Evolutionary conservation across 352 stramenopile genomes (phyloP).

Genomic region (Globisporangium cederbergense): DNA sequence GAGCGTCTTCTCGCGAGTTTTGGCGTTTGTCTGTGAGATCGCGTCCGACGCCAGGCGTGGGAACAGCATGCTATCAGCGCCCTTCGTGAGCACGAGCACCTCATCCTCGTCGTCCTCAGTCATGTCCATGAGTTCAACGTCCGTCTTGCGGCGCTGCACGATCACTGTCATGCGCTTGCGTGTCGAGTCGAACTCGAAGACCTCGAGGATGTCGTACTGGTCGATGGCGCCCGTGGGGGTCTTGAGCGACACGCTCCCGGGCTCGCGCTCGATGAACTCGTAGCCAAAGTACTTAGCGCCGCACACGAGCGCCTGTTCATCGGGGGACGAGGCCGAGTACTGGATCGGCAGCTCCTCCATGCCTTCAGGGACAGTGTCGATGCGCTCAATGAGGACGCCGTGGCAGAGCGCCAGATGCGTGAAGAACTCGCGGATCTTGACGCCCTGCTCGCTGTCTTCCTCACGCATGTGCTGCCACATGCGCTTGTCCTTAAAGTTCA

Average conservation of each 20-base stretch:
- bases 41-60: conserved; percentile 44
- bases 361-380: conserved; percentile 49
- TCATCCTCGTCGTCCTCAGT: conserved; percentile 68
- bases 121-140: conserved; percentile 68
- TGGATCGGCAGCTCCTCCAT: conserved; percentile 42
- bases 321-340: conserved; percentile 90
- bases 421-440: conserved; percentile 82
- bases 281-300: conserved; percentile 87
- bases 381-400: conserved; percentile 96
- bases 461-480: conserved; percentile 61
- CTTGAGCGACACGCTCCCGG: conserved; percentile 64
- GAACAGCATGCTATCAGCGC: conserved; percentile 85
- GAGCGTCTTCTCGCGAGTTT: conserved; percentile 43
- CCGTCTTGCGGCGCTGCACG: conserved; percentile 66
- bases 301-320: conserved; percentile 82
- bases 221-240: conserved; percentile 54
- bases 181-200: conserved; percentile 92
- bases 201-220: conserved; percentile 88
- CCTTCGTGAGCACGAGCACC: conserved; percentile 75
- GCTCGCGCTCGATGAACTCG: conserved; percentile 70
- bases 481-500: conserved; percentile 76
- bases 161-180: conserved; percentile 87
- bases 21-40: conserved; percentile 34
- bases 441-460: conserved; percentile 29
- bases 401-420: conserved; percentile 89